These are phyloP conservation scores for Zea luxurians DNA, from an alignment of 176 grass and related monocot genomes.

Conservation along the genomic window DNA sequence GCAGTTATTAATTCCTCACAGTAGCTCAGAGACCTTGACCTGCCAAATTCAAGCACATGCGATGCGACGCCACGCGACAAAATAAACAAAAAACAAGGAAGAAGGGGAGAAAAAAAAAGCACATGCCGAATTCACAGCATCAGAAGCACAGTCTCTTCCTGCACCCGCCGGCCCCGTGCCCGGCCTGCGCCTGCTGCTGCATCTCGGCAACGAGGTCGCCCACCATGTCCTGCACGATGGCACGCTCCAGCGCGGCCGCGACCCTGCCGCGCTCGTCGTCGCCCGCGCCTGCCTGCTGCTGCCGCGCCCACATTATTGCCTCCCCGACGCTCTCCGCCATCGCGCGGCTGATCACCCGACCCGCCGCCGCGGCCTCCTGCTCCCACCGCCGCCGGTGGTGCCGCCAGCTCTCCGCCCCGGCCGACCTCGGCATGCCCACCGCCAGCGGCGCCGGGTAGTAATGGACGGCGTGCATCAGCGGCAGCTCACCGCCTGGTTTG, in stretches of 20 bases:
- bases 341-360: conserved; percentile 45
- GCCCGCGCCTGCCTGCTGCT: conserved; percentile 23
- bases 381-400: conserved; percentile 41
- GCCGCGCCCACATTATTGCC: conserved; percentile 45
- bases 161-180: conserved; percentile 36
- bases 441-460: background rate
- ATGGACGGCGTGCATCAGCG: conserved; percentile 17
- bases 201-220: conserved; percentile 55
- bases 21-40: conserved; percentile 9
- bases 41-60: background rate
- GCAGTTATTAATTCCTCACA: conserved; percentile 35
- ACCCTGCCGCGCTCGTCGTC: conserved; percentile 45
- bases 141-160: conserved; percentile 71
- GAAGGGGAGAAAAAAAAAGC: background rate
- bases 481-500: conserved; percentile 24
- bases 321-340: conserved; percentile 54
- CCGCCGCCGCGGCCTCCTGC: conserved; percentile 17
- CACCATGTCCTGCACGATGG: conserved; percentile 64
- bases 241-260: conserved; percentile 56
- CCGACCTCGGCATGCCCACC: background rate
- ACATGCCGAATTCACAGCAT: background rate
- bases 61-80: background rate
- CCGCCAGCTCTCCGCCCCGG: conserved; percentile 31
- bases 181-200: conserved; percentile 36
- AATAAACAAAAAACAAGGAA: background rate